These are phyloP conservation scores for Dillenia turbinata DNA, from an alignment of 164 flowering plant species.

Conservation along the genomic window DNA sequence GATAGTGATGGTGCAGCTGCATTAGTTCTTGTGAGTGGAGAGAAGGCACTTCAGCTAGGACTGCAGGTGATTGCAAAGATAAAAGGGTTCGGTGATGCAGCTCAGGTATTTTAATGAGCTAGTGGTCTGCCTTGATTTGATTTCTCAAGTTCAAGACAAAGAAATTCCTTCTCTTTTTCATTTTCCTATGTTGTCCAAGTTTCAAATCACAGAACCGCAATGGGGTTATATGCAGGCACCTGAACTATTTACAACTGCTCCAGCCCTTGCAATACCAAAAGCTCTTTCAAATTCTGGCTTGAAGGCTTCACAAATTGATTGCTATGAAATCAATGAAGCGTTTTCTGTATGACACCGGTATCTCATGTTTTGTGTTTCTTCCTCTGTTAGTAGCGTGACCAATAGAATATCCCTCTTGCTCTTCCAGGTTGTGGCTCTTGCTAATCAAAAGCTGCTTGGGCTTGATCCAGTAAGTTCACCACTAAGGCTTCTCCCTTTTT, in stretches of 20 bases:
- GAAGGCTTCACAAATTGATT: slow-evolving; percentile 80
- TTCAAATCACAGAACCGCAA: not conserved
- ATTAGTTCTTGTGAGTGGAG: slow-evolving; percentile 83
- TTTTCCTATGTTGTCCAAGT: too few species aligned
- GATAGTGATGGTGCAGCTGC: slow-evolving; percentile 95
- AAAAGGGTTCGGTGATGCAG: slow-evolving; percentile 86
- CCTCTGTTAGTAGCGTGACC: not conserved
- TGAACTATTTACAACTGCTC: slow-evolving; percentile 85
- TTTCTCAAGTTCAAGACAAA: not conserved
- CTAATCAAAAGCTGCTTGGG: slow-evolving; percentile 80
- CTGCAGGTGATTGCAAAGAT: slow-evolving; percentile 76
- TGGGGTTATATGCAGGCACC: slow-evolving; percentile 61
- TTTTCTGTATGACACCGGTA: slow-evolving; percentile 59
- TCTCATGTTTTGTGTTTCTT: slow-evolving; percentile 1
- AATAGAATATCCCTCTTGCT: not conserved
- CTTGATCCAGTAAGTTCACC: slow-evolving; percentile 61
- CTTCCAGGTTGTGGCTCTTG: slow-evolving; percentile 90
- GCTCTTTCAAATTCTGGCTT: slow-evolving; percentile 86
- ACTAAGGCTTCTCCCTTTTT: not conserved
- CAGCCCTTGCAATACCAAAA: slow-evolving; percentile 95
- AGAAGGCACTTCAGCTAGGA: slow-evolving; percentile 66
- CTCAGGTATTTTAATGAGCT: slow-evolving; percentile 56
- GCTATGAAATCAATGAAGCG: slow-evolving; percentile 95
- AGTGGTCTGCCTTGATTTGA: not conserved
- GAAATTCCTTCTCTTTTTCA: not conserved